Base-by-base conservation (phyloP, 1,284 basidiomycete species). In the Sporisorium scitamineum region DNA sequence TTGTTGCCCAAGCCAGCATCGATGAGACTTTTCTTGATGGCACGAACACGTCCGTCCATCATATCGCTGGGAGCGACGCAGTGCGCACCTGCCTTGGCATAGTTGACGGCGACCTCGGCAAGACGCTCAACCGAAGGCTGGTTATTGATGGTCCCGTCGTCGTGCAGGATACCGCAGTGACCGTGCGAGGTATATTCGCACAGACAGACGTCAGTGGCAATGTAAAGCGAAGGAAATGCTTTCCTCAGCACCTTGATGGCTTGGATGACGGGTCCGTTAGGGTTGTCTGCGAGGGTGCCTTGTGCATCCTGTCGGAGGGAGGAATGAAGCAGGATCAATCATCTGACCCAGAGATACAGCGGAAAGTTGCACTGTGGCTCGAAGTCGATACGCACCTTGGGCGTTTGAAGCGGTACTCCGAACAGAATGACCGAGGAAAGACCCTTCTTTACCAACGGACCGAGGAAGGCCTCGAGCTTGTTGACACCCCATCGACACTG, bases 141-240 rank as follows among this genome's bases (percentile, higher is more conserved):
- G 76, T 81, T 81, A 77, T 81, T 87, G 86, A 95, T 92, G 2
- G 91, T 90, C 16, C 92, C 92, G 79, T 94, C 92, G 0, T 85
- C 69, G 76, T 91, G 86, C 29, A 96, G 90, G 67, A 94, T 85
- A 29, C 97, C 97, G 82, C 96, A 99, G 87, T 99, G 97, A 0
- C 97, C 97, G 84, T 99, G 95, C 54, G 93, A 93, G 13, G 97
- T 98, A 88, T 99, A 99, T 87, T 99, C 97, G 89, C 97, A 99
- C n/a, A 99, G 90, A 84, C 97, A 99, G 29, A 99, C 97, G 84
- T 99, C 97, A 81, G 91, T 91, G 0, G 94, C 93, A 78, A 99
- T 91, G 88, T 84, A 85, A 18, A 85, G 70, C 7, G 64, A 61
- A 9, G 97, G 96, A 87, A 92, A 99, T 64, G 93, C 89, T 10